A percentile compares a stretch with the other conserved stretches of the same genome.
phyloP scores from a whole-genome alignment of 768 basidiomycete species.

The Termitomyces sp. region DNA sequence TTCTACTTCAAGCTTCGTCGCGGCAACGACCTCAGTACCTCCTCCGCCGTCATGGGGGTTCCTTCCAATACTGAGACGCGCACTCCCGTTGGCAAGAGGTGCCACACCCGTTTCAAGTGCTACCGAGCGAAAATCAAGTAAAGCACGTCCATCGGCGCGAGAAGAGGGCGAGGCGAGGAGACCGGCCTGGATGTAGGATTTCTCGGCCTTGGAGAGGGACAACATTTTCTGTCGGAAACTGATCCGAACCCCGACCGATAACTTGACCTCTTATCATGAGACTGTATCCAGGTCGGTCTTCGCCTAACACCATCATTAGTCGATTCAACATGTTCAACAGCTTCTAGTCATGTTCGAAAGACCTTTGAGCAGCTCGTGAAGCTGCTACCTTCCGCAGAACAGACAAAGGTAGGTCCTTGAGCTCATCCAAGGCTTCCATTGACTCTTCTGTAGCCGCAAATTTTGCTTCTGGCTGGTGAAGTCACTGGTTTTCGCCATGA shows the following conservation, averaged over 20 bases:
- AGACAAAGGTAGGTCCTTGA: constrained; percentile 42
- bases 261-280: constrained; percentile 7
- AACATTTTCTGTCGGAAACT: constrained; percentile 19
- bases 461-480: constrained; percentile 66
- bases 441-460: constrained; percentile 51
- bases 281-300: constrained; percentile 13
- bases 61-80: constrained; percentile 67
- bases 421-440: neutral
- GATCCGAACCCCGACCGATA: constrained; percentile 13
- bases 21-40: constrained; percentile 78
- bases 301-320: neutral
- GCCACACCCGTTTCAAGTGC: constrained; percentile 75
- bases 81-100: constrained; percentile 84
- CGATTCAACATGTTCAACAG: neutral
- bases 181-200: constrained; percentile 69
- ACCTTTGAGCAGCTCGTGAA: constrained; percentile 50
- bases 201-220: constrained; percentile 75
- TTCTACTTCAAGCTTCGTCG: constrained; percentile 79
- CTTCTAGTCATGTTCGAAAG: constrained; percentile 36
- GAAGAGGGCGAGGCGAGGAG: constrained; percentile 55
- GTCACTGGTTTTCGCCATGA: constrained; percentile 67
- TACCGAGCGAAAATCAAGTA: constrained; percentile 65
- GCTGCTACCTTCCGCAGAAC: constrained; percentile 46
- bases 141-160: constrained; percentile 74
- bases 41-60: constrained; percentile 50